A percentile compares a stretch with the other conserved stretches of the same genome.
Evolutionary conservation across 768 basidiomycete genomes (phyloP).

Genomic region (Mycena capillaripes): DNA sequence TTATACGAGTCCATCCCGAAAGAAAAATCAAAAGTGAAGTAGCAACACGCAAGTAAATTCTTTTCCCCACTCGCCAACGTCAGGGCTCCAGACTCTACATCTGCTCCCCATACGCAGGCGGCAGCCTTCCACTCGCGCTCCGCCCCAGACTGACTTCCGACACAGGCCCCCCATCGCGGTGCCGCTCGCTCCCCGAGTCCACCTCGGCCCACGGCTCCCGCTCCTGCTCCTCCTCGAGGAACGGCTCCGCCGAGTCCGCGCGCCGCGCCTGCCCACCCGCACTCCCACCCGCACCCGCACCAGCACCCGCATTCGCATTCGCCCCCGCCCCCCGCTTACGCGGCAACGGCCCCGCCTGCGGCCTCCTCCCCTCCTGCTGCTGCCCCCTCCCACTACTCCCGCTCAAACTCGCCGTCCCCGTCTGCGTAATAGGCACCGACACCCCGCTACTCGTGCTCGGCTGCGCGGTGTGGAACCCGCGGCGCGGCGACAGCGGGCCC

Average conservation of each 20-base stretch:
- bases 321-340: conserved; percentile 12
- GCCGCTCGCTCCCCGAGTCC: conserved; percentile 25
- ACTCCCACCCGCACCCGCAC: not conserved
- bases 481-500: conserved; percentile 6
- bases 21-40: too few species aligned
- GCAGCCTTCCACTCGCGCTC: conserved; percentile 36
- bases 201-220: not conserved
- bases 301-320: not conserved
- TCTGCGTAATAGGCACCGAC: not conserved
- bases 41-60: too few species aligned
- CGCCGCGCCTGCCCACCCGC: conserved; percentile 7
- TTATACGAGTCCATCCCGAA: too few species aligned
- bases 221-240: conserved; percentile 27
- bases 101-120: conserved; percentile 43
- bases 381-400: conserved; percentile 7
- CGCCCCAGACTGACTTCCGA: conserved; percentile 30
- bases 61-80: too few species aligned
- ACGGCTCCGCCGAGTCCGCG: conserved; percentile 32
- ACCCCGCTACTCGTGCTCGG: conserved; percentile 19
- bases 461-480: conserved; percentile 31
- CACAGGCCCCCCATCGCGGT: conserved; percentile 38
- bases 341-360: conserved; percentile 32
- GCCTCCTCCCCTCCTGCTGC: not conserved
- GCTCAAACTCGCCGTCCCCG: not conserved
- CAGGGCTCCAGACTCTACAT: too few species aligned